phyloP scores from a whole-genome alignment of 2,329 filamentous ascomycete genomes.

The Pseudogymnoascus sp. region DNA sequence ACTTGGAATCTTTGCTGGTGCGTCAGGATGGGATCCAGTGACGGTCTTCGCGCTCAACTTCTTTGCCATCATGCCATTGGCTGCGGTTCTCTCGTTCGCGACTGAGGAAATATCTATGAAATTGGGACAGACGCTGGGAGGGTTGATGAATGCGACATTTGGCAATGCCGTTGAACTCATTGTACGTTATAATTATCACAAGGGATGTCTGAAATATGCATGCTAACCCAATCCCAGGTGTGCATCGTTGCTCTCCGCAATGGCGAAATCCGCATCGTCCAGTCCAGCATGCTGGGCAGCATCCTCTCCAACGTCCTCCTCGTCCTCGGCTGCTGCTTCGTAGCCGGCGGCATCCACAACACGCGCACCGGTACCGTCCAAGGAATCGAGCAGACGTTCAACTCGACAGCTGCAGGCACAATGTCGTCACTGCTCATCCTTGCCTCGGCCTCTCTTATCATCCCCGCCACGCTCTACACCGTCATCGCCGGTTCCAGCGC shows the following conservation, averaged over 20 bases:
- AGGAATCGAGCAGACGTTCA: constrained; percentile 63
- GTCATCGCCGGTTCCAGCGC: constrained; percentile 45
- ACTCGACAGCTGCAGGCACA: constrained; percentile 69
- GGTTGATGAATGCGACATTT: constrained; percentile 44
- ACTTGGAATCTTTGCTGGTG: constrained; percentile 63
- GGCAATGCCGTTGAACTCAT: constrained; percentile 52
- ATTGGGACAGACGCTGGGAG: constrained; percentile 49
- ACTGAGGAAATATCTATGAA: constrained; percentile 50
- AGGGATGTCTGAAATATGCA: neutral
- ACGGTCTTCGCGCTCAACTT: constrained; percentile 52
- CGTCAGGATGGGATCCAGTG: constrained; percentile 43
- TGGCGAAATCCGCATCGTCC: constrained; percentile 89
- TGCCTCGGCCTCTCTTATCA: constrained; percentile 66
- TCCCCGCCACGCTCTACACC: constrained; percentile 69
- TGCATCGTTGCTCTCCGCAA: constrained; percentile 84
- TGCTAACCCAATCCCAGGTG: constrained; percentile 47
- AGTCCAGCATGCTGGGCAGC: constrained; percentile 93
- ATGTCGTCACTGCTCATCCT: constrained; percentile 57
- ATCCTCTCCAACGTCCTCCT: constrained; percentile 92
- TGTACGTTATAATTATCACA: constrained; percentile 30
- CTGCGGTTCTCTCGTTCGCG: constrained; percentile 48
- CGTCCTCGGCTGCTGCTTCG: constrained; percentile 74
- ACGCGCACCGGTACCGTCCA: constrained; percentile 44
- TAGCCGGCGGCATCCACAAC: constrained; percentile 64
- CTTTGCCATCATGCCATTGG: constrained; percentile 50